A percentile compares a stretch with the other conserved stretches of the same genome.
Evolutionary conservation across 352 stramenopile genomes (phyloP).

Genomic region (Pythium graminicola): DNA sequence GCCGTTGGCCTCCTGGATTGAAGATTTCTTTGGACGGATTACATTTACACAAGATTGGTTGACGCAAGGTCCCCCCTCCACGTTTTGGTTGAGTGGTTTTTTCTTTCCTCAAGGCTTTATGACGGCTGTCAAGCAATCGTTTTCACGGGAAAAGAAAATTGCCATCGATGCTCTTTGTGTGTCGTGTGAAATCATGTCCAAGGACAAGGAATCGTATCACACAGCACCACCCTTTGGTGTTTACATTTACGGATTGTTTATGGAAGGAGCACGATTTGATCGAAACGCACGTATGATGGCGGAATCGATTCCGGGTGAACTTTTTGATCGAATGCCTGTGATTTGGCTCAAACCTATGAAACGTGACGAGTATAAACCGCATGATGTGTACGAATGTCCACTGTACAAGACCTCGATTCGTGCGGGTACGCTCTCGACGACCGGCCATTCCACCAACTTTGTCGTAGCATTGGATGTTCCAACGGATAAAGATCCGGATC

Average conservation of each 20-base stretch:
- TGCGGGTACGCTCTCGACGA: slow-evolving; percentile 91
- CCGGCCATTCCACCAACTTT: slow-evolving; percentile 96
- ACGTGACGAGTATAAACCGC: slow-evolving; percentile 35
- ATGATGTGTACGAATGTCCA: slow-evolving; percentile 79
- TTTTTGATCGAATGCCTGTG: slow-evolving; percentile 50
- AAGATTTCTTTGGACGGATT: slow-evolving; percentile 77
- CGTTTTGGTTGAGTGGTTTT: slow-evolving; percentile 78
- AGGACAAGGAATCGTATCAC: slow-evolving; percentile 30
- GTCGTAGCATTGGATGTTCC: slow-evolving; percentile 96
- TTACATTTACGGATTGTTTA: slow-evolving; percentile 82
- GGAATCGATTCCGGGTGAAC: slow-evolving; percentile 63
- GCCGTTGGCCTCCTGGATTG: slow-evolving; percentile 79
- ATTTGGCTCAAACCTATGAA: slow-evolving; percentile 76
- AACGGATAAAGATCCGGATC: slow-evolving; percentile 86
- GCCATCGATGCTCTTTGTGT: slow-evolving; percentile 73
- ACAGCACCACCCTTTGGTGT: slow-evolving; percentile 47
- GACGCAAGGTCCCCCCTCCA: slow-evolving; percentile 35
- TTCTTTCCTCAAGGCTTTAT: slow-evolving; percentile 80
- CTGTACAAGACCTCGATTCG: slow-evolving; percentile 89
- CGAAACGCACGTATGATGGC: slow-evolving; percentile 59
- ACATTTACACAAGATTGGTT: slow-evolving; percentile 63
- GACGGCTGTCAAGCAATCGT: slow-evolving; percentile 78
- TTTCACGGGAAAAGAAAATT: slow-evolving; percentile 64
- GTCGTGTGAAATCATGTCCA: slow-evolving; percentile 57
- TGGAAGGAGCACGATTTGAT: slow-evolving; percentile 87